Base-by-base conservation (phyloP, 1,284 basidiomycete genomes). In the Puccinia brachypodii region DNA sequence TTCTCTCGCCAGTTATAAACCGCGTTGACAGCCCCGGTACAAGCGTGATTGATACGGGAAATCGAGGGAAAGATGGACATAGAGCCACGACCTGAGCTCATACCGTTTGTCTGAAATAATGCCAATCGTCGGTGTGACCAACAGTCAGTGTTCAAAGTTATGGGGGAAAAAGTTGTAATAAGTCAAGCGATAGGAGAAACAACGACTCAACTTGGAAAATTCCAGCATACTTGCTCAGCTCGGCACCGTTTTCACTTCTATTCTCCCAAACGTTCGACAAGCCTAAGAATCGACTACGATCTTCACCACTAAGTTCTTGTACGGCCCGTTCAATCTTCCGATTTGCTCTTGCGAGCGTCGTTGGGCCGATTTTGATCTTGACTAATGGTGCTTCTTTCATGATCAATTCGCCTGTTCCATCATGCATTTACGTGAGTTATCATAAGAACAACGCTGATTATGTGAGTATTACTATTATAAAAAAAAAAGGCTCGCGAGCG, bases 181-280 rank as follows among this genome's bases (percentile, higher is more conserved):
- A 36, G 13, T 16, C 13, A 58, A 53, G 3, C 16, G 68, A 69
- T 38, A 38, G 50, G 16, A 44, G 19, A 56, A 58, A 44, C 28
- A 73, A 64, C 14, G 31, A 42, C 78, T 47, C 56, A 66, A 81
- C 78, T 42, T 81, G 78, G n/a, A 81, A 74, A 31, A 81, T 81
- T 40, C 78, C 71, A 3, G 56, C 31, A 40, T 74, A 53, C n/a
- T 64, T 60, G 42, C 25, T 60, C 25, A 81, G 14, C 25, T 40
- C 6, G 19, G n/a, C 25, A 33, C 36, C 66, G 14, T 64, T 53
- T 13, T 58, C 33, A 33, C 14, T 22, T n/a, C 16, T 36, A 53
- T 81, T 64, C 47, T 64, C 38, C 78, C 78, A 81, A 33, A 38
- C n/a, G 71, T 81, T 81, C n/a, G 78, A 81, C n/a, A 81, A 47